These are phyloP conservation scores for Phytophthora idaei DNA, from an alignment of 352 stramenopile species.

Conservation along the genomic window DNA sequence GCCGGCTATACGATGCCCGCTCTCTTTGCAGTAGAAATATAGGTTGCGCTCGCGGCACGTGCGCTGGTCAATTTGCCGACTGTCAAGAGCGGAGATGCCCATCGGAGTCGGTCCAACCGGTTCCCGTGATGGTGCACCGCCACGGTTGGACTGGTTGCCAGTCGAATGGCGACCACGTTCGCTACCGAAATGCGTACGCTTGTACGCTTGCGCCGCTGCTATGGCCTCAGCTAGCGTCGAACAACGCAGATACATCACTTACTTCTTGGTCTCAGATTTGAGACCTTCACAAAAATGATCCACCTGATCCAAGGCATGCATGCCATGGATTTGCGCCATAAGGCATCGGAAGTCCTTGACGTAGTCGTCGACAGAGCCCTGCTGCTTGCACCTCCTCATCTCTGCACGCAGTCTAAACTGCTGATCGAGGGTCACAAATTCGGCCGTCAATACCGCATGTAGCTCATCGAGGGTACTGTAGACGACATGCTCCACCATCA, in stretches of 20 bases:
- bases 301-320: background rate
- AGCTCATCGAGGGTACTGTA: background rate
- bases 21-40: constrained; percentile 17
- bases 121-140: background rate
- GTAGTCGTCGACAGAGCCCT: constrained; percentile 1
- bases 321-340: background rate
- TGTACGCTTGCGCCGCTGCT: background rate
- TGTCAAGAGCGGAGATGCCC: background rate
- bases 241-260: constrained; percentile 14
- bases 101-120: constrained; percentile 1
- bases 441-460: background rate
- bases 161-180: background rate
- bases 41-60: constrained; percentile 2
- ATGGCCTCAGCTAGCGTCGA: constrained; percentile 1
- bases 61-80: constrained; percentile 2
- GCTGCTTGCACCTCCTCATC: constrained; percentile 1
- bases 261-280: constrained; percentile 8
- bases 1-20: constrained; percentile 1
- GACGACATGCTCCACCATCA: background rate
- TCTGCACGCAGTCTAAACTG: constrained; percentile 12
- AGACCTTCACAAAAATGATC: constrained; percentile 16
- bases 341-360: constrained; percentile 10
- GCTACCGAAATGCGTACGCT: background rate
- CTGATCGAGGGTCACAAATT: constrained; percentile 12
- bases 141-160: background rate